Evolutionary conservation across 1,284 basidiomycete genomes (phyloP), one percentile per base, ranked within the genome.

Genomic region (Ustilago tritici): DNA sequence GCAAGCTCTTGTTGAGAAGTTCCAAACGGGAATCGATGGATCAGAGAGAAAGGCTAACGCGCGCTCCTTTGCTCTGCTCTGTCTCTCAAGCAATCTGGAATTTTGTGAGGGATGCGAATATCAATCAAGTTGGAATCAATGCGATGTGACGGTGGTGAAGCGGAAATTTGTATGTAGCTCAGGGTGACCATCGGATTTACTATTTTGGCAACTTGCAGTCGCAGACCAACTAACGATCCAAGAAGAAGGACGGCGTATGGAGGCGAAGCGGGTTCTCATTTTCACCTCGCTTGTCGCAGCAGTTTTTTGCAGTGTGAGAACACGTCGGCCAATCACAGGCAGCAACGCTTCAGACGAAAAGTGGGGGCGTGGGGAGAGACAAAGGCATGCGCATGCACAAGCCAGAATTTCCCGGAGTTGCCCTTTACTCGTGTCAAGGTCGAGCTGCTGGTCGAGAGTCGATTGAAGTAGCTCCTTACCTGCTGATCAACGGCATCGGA

Each of bases 371-470:
- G 56, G 41, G 36, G 41, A 47, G 41, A 57, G 28, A 28, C 23
- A 28, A 28, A 28, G 23, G 23, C 23, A 28, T 28, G 23, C 23
- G 23, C 23, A 3, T 28, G 23, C 23, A 28, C 23, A 28, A 23
- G 17, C 15, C 23, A 17, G 60, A 36, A 69, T 69, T 69, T 56
- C 61, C 66, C 66, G 43, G 61, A 63, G 49, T 31, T n/a, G n/a
- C 32, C 34, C 17, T 14, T 11, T n/a, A 6, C 52, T 54, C 34
- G 0, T 50, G 28, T 50, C 49, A n/a, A 5, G 17, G 23, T 50
- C n/a, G 46, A 28, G 49, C 31, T 31, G 34, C 14, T 40, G 4
- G 38, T 15, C 38, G 10, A 10, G 38, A 40, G 11, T 11, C 38
- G 38, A 40, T 11, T 11, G 3, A 17, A 11, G 4, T 11, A 40